Conservation (phyloP, 768 basidiomycete genomes). For the Artomyces pyxidatus region DNA sequence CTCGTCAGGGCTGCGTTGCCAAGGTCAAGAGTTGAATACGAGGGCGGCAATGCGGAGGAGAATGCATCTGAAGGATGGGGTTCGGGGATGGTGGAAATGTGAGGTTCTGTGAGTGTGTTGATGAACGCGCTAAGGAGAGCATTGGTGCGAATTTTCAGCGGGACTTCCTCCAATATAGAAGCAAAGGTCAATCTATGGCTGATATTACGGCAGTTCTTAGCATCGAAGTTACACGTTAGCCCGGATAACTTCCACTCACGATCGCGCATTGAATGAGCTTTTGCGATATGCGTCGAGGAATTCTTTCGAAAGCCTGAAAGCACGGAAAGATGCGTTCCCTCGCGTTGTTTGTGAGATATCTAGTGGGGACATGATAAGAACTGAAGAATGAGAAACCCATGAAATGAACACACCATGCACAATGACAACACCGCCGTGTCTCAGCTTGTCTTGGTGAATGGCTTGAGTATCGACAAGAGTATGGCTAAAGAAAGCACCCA, state of each 20-base stretch:
- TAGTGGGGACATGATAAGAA: too few relatives aligned
- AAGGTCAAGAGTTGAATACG: conserved; percentile 64
- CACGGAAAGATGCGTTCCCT: conserved; percentile 84
- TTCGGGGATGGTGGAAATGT: conserved; percentile 30
- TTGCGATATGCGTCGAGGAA: conserved; percentile 80
- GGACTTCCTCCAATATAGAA: conserved; percentile 78
- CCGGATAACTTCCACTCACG: conserved; percentile 39
- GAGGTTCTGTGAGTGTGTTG: conserved; percentile 45
- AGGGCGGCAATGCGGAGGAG: conserved; percentile 38
- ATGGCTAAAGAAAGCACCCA: conserved; percentile 83
- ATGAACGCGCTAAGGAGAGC: conserved; percentile 75
- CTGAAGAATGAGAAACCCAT: too few relatives aligned
- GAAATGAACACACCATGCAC: conserved; percentile 78
- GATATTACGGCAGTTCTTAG: conserved; percentile 46
- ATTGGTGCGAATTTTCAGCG: conserved; percentile 78
- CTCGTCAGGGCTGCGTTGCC: conserved; percentile 60
- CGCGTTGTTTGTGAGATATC: conserved; percentile 72
- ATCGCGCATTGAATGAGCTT: conserved; percentile 76
- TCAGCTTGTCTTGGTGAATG: conserved; percentile 75
- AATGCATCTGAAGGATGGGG: conserved; percentile 26
- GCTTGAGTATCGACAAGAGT: conserved; percentile 75
- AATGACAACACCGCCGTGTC: conserved; percentile 80
- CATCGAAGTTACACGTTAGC: too few relatives aligned
- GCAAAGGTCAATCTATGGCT: conserved; percentile 79
- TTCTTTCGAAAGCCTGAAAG: conserved; percentile 72